phyloP scores from a whole-genome alignment of 495 filamentous ascomycete genomes.

The Penicillium arizonense region DNA sequence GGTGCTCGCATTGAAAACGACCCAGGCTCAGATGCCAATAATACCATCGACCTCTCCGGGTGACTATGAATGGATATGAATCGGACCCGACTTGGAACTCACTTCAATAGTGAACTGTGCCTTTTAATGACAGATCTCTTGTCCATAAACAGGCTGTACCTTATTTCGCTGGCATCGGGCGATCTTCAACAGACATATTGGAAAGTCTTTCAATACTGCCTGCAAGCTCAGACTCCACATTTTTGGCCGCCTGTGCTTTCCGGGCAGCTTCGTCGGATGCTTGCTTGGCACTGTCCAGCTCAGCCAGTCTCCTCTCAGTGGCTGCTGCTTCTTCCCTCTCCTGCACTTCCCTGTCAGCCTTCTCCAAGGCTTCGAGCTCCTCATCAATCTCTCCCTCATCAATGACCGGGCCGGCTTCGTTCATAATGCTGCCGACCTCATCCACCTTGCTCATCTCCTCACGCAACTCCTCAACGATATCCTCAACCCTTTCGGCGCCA shows the following conservation, averaged over 20 bases:
- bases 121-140: not conserved
- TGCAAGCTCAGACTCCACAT: conserved; percentile 33
- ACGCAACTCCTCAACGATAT: conserved; percentile 67
- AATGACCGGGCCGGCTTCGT: conserved; percentile 57
- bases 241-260: conserved; percentile 21
- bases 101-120: not conserved
- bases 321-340: conserved; percentile 50
- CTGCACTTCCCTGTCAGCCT: conserved; percentile 56
- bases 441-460: conserved; percentile 82
- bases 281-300: conserved; percentile 40
- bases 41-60: conserved; percentile 1
- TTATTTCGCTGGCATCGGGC: conserved; percentile 26
- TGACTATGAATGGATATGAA: conserved; percentile 1
- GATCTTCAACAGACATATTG: conserved; percentile 45
- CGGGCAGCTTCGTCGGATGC: conserved; percentile 32
- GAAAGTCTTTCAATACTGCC: conserved; percentile 41
- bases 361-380: conserved; percentile 77
- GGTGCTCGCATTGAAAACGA: not conserved
- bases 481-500: conserved; percentile 71
- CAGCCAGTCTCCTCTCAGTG: conserved; percentile 45
- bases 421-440: conserved; percentile 75
- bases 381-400: conserved; percentile 88
- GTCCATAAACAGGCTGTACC: not conserved
- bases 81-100: not conserved
- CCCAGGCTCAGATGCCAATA: not conserved